phyloP scores from a whole-genome alignment of 2,329 filamentous ascomycete genomes.

The Neonectria punicea region DNA sequence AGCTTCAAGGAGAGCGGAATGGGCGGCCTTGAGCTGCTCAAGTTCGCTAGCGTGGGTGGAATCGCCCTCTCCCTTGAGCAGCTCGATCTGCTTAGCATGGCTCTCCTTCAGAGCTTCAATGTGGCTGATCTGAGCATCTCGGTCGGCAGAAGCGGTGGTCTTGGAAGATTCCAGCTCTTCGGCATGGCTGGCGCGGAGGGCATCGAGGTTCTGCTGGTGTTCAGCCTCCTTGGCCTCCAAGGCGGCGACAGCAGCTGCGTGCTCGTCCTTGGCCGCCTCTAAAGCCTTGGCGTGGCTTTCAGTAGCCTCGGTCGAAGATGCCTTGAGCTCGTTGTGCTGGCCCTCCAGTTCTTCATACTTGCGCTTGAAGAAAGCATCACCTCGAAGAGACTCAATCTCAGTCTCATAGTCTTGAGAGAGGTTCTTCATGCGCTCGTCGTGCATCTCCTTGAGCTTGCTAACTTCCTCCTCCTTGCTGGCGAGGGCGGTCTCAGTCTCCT shows the following conservation, averaged over 20 bases:
- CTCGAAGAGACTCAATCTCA: slow-evolving; percentile 72
- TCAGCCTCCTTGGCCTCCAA: slow-evolving; percentile 63
- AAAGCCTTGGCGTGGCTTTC: slow-evolving; percentile 56
- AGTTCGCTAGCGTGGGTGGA: slow-evolving; percentile 53
- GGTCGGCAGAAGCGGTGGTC: slow-evolving; percentile 60
- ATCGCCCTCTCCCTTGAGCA: slow-evolving; percentile 56
- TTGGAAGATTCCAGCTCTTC: slow-evolving; percentile 69
- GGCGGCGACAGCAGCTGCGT: slow-evolving; percentile 56
- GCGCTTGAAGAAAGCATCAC: slow-evolving; percentile 72
- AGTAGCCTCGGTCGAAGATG: slow-evolving; percentile 48
- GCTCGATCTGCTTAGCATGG: slow-evolving; percentile 62
- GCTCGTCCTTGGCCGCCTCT: slow-evolving; percentile 55
- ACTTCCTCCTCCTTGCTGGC: slow-evolving; percentile 61
- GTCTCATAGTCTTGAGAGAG: slow-evolving; percentile 70
- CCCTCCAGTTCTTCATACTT: slow-evolving; percentile 70
- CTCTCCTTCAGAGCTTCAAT: slow-evolving; percentile 65
- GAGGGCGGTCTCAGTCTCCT: slow-evolving; percentile 58
- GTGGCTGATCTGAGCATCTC: slow-evolving; percentile 60
- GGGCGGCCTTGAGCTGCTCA: slow-evolving; percentile 55
- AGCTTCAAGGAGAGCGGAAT: slow-evolving; percentile 54
- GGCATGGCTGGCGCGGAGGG: slow-evolving; percentile 65
- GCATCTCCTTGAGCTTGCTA: slow-evolving; percentile 63
- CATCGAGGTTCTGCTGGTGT: slow-evolving; percentile 65
- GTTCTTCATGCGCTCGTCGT: slow-evolving; percentile 67
- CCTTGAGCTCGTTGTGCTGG: slow-evolving; percentile 63